phyloP scores from a whole-genome alignment of 139 green algal genomes.

The Trebouxia sp. region DNA sequence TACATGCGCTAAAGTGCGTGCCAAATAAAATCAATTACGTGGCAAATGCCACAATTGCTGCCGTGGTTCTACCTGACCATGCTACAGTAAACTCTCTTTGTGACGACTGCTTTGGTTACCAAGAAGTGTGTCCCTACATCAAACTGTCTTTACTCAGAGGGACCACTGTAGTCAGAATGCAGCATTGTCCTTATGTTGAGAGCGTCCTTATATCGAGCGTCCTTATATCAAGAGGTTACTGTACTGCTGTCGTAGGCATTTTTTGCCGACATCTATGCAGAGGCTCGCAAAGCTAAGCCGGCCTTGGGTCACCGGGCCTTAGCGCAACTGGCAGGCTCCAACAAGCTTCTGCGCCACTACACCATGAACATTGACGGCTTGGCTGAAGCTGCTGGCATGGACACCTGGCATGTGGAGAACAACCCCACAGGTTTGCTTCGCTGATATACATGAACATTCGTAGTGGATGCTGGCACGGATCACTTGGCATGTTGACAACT shows the following conservation, averaged over 20 bases:
- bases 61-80: too few relatives aligned
- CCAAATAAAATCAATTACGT: too few relatives aligned
- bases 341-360: slow-evolving; percentile 84
- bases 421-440: slow-evolving; percentile 51
- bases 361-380: slow-evolving; percentile 94
- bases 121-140: too few relatives aligned
- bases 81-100: too few relatives aligned
- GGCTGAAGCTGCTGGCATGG: slow-evolving; percentile 69
- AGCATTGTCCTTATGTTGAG: too few relatives aligned
- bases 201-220: too few relatives aligned
- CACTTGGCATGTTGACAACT: neutral
- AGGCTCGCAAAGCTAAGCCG: slow-evolving; percentile 61
- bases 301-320: slow-evolving; percentile 62
- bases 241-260: slow-evolving; percentile 58
- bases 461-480: neutral
- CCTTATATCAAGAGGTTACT: too few relatives aligned
- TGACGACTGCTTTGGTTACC: too few relatives aligned
- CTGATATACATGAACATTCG: neutral
- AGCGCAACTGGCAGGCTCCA: slow-evolving; percentile 42
- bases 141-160: too few relatives aligned
- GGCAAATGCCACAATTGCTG: too few relatives aligned
- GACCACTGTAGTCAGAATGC: too few relatives aligned
- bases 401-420: slow-evolving; percentile 80
- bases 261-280: slow-evolving; percentile 83
- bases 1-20: too few relatives aligned